Evolutionary conservation across 176 grass and related monocot species (phyloP), one percentile per base, ranked within the genome.

Genomic region (Oryza brachyantha): DNA sequence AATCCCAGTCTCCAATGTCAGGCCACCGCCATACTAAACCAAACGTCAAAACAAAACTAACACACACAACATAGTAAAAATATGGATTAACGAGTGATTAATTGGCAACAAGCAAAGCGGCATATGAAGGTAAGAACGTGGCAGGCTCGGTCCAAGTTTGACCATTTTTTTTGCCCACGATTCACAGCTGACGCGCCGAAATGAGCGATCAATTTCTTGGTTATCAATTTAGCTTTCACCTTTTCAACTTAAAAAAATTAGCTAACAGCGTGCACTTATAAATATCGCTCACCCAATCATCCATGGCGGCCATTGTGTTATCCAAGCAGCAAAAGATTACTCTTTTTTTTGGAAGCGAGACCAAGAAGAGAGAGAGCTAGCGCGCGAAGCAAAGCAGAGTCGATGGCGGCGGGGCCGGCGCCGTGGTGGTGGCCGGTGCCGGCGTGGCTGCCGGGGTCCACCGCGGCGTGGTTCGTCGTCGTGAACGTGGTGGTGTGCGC

Each of bases 401-500:
- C 12, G 58, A 67, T 29, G 61, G 32, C 55, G 37, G 14, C 10
- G 10, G 38, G 57, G 29, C 25, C 35, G 38, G 14, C 8, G 14
- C 37, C 68, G 41, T 88, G 61, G 68, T 63, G 8, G 39, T 72
- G 39, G 79, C 39, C 39, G 28, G 13, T 72, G 39, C 68, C 79
- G 29, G 68, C 80, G 41, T 74, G 80, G 80, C 3, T 82, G 52
- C 52, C 52, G 60, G 31, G 70, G 3, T 64, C 80, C 29, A 19
- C 16, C 3, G 40, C 31, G 10, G 43, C 14, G 3, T 83, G 71
- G 65, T 89, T 89, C 71, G 26, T 89, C 5, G 16, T 35, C 8
- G 37, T 89, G 10, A 81, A 89, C 65, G 5, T 63, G 34, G 66
- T 89, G 6, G 72, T 85, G 70, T 59, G 42, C 31, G 45, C 82